Base-by-base conservation (phyloP, 2,329 filamentous ascomycete species). In the Fusarium liriodendri region DNA sequence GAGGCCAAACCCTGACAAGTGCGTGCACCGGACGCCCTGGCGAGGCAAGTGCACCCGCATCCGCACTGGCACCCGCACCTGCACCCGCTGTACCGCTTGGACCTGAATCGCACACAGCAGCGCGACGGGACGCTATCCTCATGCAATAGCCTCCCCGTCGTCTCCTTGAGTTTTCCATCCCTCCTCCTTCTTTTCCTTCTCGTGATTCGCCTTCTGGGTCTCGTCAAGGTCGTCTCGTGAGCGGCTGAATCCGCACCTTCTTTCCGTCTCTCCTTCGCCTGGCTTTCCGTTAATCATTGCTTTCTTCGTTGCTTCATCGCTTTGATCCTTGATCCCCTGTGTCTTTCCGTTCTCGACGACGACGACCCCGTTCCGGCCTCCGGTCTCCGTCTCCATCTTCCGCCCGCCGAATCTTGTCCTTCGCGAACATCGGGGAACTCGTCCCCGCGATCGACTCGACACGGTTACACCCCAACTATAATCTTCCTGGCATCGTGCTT, bases 41-140 rank as follows among this genome's bases (percentile, higher is more conserved):
- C n/a, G 20, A 47, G 73, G 62, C 63, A 75, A 71, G 59, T 65
- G 69, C 69, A 67, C 63, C 70, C 61, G 58, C 68, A 61, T 67
- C 68, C 62, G 66, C 69, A 71, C 62, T 63, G 55, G 64, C 65
- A 67, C 65, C 60, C 62, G 63, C 70, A 62, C 62, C 60, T 64
- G 67, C 67, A 67, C 67, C 67, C 67, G 54, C 35, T 45, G 59
- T 65, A 64, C 69, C 72, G 62, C 45, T 73, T 52, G 63, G 72
- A 70, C 74, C 76, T 76, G 73, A 76, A 76, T 74, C 73, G 66
- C 54, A 70, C 47, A 37, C 60, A 62, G 40, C 69, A 73, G 67
- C 72, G 76, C 76, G 73, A 77, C 68, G 67, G 70, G 66, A 54
- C 57, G 29, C 33, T 33, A 57, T 57, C 54, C 54, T 73, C 57